Conservation (phyloP, 495 filamentous ascomycete genomes). For the Amniculicola lignicola region DNA sequence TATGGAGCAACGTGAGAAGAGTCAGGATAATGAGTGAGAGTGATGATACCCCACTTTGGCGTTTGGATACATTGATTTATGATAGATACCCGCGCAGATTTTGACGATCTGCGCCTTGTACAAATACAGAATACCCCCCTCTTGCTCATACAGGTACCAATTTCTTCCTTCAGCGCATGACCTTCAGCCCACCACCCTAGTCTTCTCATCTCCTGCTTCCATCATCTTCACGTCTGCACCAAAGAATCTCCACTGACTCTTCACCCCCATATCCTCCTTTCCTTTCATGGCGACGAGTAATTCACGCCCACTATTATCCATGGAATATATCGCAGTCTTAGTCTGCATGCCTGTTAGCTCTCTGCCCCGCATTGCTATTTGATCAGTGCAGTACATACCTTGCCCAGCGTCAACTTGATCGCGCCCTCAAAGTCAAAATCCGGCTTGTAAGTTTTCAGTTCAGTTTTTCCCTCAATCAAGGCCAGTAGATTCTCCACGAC, state of each 20-base stretch:
- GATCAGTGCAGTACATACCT: slow-evolving; percentile 1
- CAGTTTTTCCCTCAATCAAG: slow-evolving; percentile 40
- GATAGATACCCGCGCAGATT: no score
- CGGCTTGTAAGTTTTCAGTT: slow-evolving; percentile 37
- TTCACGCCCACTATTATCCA: slow-evolving; percentile 5
- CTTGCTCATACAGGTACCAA: no score
- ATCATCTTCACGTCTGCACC: background rate
- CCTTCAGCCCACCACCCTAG: background rate
- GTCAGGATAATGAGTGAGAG: background rate
- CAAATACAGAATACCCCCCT: no score
- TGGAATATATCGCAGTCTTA: background rate
- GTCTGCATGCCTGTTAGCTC: slow-evolving; percentile 5
- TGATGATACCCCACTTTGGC: no score
- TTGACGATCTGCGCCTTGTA: no score
- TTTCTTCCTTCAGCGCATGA: no score
- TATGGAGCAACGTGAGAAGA: no score
- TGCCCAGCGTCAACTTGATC: slow-evolving; percentile 33
- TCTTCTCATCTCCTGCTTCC: background rate
- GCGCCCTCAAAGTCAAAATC: slow-evolving; percentile 15
- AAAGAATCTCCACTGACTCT: slow-evolving; percentile 17
- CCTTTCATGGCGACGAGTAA: background rate
- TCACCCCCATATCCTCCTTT: slow-evolving; percentile 12
- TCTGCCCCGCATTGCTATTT: background rate
- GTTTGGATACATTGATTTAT: no score
- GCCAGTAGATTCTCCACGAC: slow-evolving; percentile 54